phyloP scores from a whole-genome alignment of 345 rosid genomes.

The Aquilaria sinensis region DNA sequence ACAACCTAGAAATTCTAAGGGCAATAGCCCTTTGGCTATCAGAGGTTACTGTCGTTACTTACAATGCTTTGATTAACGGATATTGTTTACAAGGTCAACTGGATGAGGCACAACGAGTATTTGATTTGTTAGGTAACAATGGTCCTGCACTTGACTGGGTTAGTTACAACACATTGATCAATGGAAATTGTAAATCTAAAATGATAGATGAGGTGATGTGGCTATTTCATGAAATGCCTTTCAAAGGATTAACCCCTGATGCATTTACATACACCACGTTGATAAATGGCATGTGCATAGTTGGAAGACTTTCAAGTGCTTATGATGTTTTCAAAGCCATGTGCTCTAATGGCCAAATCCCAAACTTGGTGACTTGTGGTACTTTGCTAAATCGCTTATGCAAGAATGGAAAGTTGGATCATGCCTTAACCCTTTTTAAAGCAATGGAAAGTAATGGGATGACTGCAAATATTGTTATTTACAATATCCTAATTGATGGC shows the following conservation, averaged over 20 bases:
- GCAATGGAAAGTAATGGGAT: background rate
- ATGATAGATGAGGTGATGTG: slow-evolving; percentile 7
- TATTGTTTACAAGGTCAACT: background rate
- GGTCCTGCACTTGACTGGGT: background rate
- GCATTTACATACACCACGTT: slow-evolving; percentile 4
- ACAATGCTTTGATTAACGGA: slow-evolving; percentile 8
- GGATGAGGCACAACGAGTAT: background rate
- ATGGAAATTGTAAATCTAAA: slow-evolving; percentile 4
- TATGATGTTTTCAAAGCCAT: slow-evolving; percentile 2
- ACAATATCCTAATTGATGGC: background rate
- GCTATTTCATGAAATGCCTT: slow-evolving; percentile 11
- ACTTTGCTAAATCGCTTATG: slow-evolving; percentile 9
- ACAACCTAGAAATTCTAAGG: too few relatives aligned
- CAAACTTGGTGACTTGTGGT: slow-evolving; percentile 2
- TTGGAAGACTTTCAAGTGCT: slow-evolving; percentile 4
- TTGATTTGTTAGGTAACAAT: background rate
- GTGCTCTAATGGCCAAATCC: slow-evolving; percentile 6
- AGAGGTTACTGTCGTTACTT: background rate
- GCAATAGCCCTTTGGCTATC: too few relatives aligned
- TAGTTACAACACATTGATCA: slow-evolving; percentile 4
- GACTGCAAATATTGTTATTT: slow-evolving; percentile 3
- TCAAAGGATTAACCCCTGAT: slow-evolving; percentile 6
- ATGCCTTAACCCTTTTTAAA: slow-evolving; percentile 1
- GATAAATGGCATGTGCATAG: slow-evolving; percentile 7
- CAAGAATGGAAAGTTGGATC: slow-evolving; percentile 8